Evolutionary conservation across 768 basidiomycete species (phyloP).

Genomic region (Leucocoprinus birnbaumii): DNA sequence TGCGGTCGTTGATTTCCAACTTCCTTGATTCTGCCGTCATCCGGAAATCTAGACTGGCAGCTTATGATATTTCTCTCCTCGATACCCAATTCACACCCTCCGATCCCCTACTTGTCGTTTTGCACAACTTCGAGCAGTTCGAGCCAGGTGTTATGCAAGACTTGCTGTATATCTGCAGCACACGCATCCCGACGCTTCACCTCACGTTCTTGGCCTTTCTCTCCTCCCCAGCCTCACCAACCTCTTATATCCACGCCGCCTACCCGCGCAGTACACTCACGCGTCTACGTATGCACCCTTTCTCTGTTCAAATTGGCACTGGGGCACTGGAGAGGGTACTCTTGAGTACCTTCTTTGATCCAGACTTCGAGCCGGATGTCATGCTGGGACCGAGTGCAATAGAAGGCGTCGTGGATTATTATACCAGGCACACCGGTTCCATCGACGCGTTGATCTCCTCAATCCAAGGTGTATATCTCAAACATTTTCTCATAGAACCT

Average conservation of each 20-base stretch:
- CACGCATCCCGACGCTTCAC: constrained; percentile 50
- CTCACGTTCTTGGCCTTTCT: constrained; percentile 64
- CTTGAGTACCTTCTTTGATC: constrained; percentile 62
- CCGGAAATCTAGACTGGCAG: constrained; percentile 50
- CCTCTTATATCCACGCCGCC: constrained; percentile 55
- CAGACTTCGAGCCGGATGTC: constrained; percentile 55
- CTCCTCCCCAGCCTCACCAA: constrained; percentile 44
- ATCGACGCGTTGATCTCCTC: constrained; percentile 51
- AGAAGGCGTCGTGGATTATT: constrained; percentile 56
- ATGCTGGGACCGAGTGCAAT: constrained; percentile 58
- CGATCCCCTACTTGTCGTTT: constrained; percentile 47
- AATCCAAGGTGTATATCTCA: constrained; percentile 57
- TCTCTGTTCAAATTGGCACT: constrained; percentile 46
- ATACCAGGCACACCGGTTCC: constrained; percentile 51
- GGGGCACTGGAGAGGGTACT: constrained; percentile 52
- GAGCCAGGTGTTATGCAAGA: constrained; percentile 64
- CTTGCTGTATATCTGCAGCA: constrained; percentile 69
- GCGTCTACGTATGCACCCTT: constrained; percentile 50
- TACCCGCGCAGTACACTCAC: constrained; percentile 61
- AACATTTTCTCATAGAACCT: constrained; percentile 64
- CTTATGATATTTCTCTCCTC: constrained; percentile 60
- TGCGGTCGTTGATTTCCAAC: constrained; percentile 53
- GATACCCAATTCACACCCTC: constrained; percentile 51
- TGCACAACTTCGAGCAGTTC: constrained; percentile 77
- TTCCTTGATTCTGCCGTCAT: constrained; percentile 37